phyloP scores from a whole-genome alignment of 169 alveolate genomes.

The Besnoitia besnoiti region DNA sequence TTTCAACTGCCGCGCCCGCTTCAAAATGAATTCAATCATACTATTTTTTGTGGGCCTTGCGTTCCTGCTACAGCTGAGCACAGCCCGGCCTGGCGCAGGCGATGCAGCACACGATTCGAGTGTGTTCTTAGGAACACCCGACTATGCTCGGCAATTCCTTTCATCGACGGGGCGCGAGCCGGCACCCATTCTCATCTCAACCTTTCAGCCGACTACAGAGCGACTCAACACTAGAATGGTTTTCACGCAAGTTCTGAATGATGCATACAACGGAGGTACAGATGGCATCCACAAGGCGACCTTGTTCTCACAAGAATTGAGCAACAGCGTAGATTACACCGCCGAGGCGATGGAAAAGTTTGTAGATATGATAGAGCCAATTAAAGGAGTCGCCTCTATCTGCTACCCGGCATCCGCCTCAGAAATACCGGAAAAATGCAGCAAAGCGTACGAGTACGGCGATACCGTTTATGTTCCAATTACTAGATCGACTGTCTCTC shows the following conservation, averaged over 20 bases:
- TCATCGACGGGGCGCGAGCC: background rate
- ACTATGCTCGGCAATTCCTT: background rate
- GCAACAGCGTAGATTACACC: constrained; percentile 32
- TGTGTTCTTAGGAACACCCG: background rate
- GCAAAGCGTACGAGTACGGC: constrained; percentile 40
- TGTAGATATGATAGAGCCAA: constrained; percentile 10
- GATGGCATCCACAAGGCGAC: constrained; percentile 33
- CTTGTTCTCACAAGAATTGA: constrained; percentile 21
- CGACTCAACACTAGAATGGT: constrained; percentile 34
- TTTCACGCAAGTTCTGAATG: constrained; percentile 30
- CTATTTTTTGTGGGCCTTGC: background rate
- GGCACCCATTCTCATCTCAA: constrained; percentile 8
- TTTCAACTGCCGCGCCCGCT: background rate
- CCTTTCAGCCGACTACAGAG: constrained; percentile 29
- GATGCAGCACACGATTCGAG: background rate
- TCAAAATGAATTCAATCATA: background rate
- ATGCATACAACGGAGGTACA: constrained; percentile 30
- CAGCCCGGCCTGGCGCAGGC: background rate
- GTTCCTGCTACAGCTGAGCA: background rate
- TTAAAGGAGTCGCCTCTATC: constrained; percentile 17
- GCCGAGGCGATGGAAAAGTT: constrained; percentile 40
- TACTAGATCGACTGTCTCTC: background rate
- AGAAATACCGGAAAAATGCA: constrained; percentile 33
- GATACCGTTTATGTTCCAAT: constrained; percentile 23
- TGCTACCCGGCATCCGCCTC: constrained; percentile 35